Base-by-base conservation (phyloP, 768 basidiomycete genomes). In the Xerocomellus dryophilus region DNA sequence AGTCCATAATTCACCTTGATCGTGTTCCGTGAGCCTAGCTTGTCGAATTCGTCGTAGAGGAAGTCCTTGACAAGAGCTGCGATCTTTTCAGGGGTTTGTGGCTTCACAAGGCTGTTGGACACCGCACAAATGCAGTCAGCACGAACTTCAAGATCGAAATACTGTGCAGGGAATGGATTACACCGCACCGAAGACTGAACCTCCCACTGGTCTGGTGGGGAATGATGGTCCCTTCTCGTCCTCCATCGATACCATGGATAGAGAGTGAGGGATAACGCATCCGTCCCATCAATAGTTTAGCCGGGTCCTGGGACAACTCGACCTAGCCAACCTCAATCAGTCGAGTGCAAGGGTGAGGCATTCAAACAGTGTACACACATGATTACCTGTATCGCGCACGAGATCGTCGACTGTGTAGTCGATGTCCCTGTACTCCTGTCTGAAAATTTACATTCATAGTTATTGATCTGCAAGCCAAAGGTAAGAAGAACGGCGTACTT, bases 1-100 rank as follows among this genome's bases (percentile, higher is more conserved):
- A 85, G 80, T 27, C 84, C 64, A 46, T 75, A 72, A 71, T 88
- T 84, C 23, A 93, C 67, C 23, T 74, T 74, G 57, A 93, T 70
- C 62, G 71, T 85, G 77, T 88, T 93, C 82, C 92, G 91, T 60
- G 79, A 85, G 43, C 81, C 79, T 27, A 95, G 80, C 71, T 90
- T 89, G 15, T 79, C 81, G 61, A 96, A 96, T 71, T 92, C 90
- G 11, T 73, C 73, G 52, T 85, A 54, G 51, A 97, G 66, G 71
- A 88, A 90, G 15, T 76, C 70, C 29, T 75, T 63, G 29, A 94
- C 92, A 41, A 90, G 74, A 3, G 80, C 77, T 52, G 83, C 77
- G 57, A 93, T 78, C 12, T 71, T 70, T 7, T 84, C 86, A 6
- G 91, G 87, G 0, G 85, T 86, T 68, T 93, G 88, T 44, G 90